Percentiles rank a stretch among this genome's conserved stretches.
phyloP scores from a whole-genome alignment of 768 basidiomycete genomes.

The Podaxis rugospora region DNA sequence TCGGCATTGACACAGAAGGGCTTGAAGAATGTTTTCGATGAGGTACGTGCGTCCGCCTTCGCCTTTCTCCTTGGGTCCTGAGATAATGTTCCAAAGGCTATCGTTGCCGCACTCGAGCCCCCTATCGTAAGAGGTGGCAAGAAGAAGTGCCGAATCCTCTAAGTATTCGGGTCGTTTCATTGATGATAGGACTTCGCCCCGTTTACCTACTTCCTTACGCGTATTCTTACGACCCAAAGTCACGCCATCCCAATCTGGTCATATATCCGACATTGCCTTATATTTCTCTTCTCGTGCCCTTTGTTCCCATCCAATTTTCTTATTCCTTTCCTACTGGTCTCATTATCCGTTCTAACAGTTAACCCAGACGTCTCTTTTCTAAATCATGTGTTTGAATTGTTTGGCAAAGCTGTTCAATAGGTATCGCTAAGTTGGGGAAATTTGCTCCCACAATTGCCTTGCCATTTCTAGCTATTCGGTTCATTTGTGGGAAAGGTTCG shows the following conservation, averaged over 20 bases:
- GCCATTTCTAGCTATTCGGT: neutral
- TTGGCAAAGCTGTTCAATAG: slow-evolving; percentile 10
- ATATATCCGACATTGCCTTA: slow-evolving; percentile 40
- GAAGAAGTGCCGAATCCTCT: slow-evolving; percentile 82
- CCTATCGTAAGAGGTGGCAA: slow-evolving; percentile 83
- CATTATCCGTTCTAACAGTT: slow-evolving; percentile 25
- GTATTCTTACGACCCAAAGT: slow-evolving; percentile 32
- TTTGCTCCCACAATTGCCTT: neutral
- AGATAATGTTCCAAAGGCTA: slow-evolving; percentile 56
- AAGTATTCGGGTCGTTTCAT: slow-evolving; percentile 24
- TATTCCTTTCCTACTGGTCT: slow-evolving; percentile 27
- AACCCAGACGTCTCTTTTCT: slow-evolving; percentile 33
- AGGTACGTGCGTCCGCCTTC: slow-evolving; percentile 55
- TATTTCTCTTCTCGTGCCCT: slow-evolving; percentile 19
- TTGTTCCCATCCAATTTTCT: slow-evolving; percentile 22
- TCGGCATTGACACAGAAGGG: slow-evolving; percentile 99
- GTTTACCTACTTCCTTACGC: slow-evolving; percentile 21
- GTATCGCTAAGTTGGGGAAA: neutral
- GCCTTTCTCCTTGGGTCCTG: slow-evolving; percentile 5
- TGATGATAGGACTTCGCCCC: slow-evolving; percentile 18
- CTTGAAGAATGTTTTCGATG: slow-evolving; percentile 99
- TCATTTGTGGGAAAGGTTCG: neutral
- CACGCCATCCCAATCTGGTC: slow-evolving; percentile 38
- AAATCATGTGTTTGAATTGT: slow-evolving; percentile 16
- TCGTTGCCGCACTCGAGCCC: slow-evolving; percentile 97